Evolutionary conservation across 2,329 filamentous ascomycete species (phyloP).

Genomic region (Penicillium sp.): DNA sequence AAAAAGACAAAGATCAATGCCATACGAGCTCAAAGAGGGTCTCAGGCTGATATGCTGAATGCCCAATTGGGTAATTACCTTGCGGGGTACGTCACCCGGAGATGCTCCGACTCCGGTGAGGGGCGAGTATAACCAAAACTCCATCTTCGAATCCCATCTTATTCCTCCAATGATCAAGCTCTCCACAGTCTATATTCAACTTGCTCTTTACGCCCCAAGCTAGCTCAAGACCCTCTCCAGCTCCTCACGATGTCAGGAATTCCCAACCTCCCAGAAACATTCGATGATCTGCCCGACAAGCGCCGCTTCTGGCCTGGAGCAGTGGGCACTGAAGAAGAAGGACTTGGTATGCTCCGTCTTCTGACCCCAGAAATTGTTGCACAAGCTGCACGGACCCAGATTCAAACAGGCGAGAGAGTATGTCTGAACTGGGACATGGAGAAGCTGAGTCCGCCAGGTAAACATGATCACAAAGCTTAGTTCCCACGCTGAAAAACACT

Average conservation of each 20-base stretch:
- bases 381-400: constrained; percentile 53
- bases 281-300: constrained; percentile 50
- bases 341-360: constrained; percentile 54
- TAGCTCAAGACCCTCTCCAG: neutral
- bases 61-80: no score
- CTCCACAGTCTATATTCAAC: neutral
- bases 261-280: constrained; percentile 31
- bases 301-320: constrained; percentile 52
- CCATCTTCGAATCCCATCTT: neutral
- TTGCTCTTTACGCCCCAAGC: neutral
- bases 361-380: constrained; percentile 57
- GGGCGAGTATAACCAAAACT: neutral
- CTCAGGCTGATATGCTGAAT: no score
- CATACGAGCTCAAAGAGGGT: no score
- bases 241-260: constrained; percentile 23
- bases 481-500: neutral
- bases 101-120: neutral
- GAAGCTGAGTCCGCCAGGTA: constrained; percentile 52
- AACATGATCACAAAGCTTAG: neutral
- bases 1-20: no score
- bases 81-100: neutral
- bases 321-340: constrained; percentile 53
- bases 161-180: no score
- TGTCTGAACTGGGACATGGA: constrained; percentile 59
- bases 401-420: constrained; percentile 55